phyloP scores from a whole-genome alignment of 1,284 basidiomycete species.

The Apiotrichum domesticum region DNA sequence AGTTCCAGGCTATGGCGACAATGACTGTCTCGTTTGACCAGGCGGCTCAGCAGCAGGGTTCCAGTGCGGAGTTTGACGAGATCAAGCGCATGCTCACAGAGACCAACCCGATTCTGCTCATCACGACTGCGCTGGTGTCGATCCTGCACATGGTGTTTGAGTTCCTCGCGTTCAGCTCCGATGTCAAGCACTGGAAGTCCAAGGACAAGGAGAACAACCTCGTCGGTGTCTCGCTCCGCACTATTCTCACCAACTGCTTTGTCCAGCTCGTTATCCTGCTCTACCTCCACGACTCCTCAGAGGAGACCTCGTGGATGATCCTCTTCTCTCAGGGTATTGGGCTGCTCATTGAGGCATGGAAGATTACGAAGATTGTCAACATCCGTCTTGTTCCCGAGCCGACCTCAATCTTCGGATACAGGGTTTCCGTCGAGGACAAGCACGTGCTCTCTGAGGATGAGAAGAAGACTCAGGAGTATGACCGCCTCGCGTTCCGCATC shows the following conservation, averaged over 20 bases:
- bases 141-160: constrained; percentile 85
- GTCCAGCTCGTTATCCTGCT: constrained; percentile 82
- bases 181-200: constrained; percentile 90
- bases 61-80: constrained; percentile 75
- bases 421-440: constrained; percentile 78
- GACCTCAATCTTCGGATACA: constrained; percentile 69
- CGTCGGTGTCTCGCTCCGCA: constrained; percentile 53
- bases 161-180: constrained; percentile 88
- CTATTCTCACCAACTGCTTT: constrained; percentile 87
- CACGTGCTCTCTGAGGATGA: constrained; percentile 90
- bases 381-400: constrained; percentile 60
- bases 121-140: constrained; percentile 65
- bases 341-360: constrained; percentile 91
- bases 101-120: constrained; percentile 86
- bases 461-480: constrained; percentile 94
- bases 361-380: constrained; percentile 73
- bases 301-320: constrained; percentile 94
- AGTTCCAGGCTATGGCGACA: constrained; percentile 70
- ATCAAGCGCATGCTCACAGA: constrained; percentile 89
- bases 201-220: constrained; percentile 71
- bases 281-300: constrained; percentile 90
- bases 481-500: constrained; percentile 52
- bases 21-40: constrained; percentile 78
- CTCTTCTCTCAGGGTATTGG: constrained; percentile 80
- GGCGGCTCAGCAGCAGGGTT: constrained; percentile 59